Evolutionary conservation across 129 eudicot species (phyloP).

Genomic region (Escallonia rubra): DNA sequence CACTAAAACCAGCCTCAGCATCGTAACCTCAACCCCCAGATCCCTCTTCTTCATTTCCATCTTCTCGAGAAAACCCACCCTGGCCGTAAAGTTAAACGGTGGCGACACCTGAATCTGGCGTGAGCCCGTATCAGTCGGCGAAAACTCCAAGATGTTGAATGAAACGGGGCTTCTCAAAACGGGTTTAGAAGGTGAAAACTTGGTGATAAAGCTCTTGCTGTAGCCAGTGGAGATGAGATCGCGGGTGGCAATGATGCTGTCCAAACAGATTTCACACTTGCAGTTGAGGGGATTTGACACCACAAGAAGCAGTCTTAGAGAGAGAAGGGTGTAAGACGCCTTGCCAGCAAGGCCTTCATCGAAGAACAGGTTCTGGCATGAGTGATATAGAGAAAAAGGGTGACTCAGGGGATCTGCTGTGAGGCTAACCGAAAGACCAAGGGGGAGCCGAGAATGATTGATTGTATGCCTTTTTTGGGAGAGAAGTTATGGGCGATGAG

Average conservation of each 20-base stretch:
- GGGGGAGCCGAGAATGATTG: no score
- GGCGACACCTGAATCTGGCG: constrained; percentile 15
- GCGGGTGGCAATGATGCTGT: constrained; percentile 62
- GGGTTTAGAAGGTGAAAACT: constrained; percentile 35
- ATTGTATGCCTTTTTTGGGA: no score
- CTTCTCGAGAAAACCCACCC: constrained; percentile 12
- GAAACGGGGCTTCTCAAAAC: constrained; percentile 41
- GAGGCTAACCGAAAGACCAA: no score
- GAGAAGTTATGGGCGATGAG: no score
- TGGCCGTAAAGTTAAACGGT: constrained; percentile 14
- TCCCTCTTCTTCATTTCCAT: constrained; percentile 22
- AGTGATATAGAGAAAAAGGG: no score
- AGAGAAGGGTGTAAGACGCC: no score
- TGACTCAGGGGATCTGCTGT: no score
- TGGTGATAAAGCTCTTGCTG: constrained; percentile 40
- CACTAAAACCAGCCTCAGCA: constrained; percentile 30
- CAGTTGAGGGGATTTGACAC: no score
- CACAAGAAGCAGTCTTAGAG: no score
- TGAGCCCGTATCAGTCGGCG: constrained; percentile 31
- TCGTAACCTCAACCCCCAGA: constrained; percentile 9
- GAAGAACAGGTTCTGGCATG: no score
- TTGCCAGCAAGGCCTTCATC: no score
- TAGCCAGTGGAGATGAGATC: constrained; percentile 57
- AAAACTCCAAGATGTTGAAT: constrained; percentile 28
- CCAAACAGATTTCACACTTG: constrained; percentile 65